Evolutionary conservation across 768 basidiomycete genomes (phyloP), one percentile per base, ranked within the genome.

Genomic region (Scleroderma citrinum): DNA sequence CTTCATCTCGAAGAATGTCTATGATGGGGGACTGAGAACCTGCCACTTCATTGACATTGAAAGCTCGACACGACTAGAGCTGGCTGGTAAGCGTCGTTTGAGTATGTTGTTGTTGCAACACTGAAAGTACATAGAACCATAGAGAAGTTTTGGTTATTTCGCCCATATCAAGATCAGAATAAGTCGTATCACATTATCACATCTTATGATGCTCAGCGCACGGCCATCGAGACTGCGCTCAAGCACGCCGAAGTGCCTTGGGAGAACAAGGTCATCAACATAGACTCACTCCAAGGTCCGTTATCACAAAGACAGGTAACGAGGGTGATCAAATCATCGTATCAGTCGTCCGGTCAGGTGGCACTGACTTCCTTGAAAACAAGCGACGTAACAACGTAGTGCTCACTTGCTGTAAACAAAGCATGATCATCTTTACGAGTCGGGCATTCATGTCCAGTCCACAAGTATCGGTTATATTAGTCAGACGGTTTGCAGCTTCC

Each of bases 261-360:
- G 82, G 64, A 74, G 34, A 77, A 89, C 59, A 89, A 74, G 48
- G 78, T 80, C 24, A 87, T 85, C 68, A 87, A 85, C 54, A 78
- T 89, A 11, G 87, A 89, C 60, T 79, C 83, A 5, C 88, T 87
- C 59, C 87, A 88, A 80, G 87, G 88, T 87, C n/a, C 34, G 34
- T 35, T 13, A 35, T n/a, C 6, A 35, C 12, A 13, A 29, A 14
- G 6, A 14, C 24, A 90, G 89, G 89, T 34, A 92, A 91, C 70
- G 89, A 92, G 61, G 82, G 82, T 46, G 81, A 90, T 43, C 75
- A 76, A 36, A 82, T 89, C 47, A 76, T 90, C 46, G 67, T 90
- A 29, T 88, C 85, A 5, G 56, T 85, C 5, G 85, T 87, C 8
- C 74, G 85, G 19, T 72, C 85, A 1, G 53, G 65, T 5, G 68